A percentile compares a stretch with the other conserved stretches of the same genome.
These are phyloP conservation scores for Pseudozyma pruni DNA, from an alignment of 1,284 basidiomycete species.

Conservation along the genomic window DNA sequence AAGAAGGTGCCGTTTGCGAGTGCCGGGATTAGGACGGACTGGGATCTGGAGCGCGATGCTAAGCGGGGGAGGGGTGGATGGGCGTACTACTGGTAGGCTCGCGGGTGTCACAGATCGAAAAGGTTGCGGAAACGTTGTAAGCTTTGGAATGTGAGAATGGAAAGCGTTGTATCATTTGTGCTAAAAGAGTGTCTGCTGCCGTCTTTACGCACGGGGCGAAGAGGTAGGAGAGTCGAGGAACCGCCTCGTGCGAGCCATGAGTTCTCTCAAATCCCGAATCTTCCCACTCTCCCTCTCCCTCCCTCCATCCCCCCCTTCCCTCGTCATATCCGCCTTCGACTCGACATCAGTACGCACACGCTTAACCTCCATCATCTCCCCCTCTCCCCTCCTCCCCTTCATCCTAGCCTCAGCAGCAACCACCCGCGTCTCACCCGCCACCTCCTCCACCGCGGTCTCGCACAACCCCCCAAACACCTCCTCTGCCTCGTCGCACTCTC, in stretches of 20 bases:
- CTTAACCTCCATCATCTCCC: too few relatives aligned
- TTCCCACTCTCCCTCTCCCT: conserved; percentile 2
- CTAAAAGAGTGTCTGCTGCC: not conserved
- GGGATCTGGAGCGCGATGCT: conserved; percentile 47
- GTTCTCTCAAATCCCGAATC: conserved; percentile 16
- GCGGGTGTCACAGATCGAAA: not conserved
- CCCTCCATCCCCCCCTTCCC: not conserved
- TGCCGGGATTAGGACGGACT: conserved; percentile 54
- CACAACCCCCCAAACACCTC: conserved; percentile 13
- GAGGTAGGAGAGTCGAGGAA: conserved; percentile 24
- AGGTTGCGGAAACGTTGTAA: not conserved
- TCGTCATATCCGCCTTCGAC: not conserved
- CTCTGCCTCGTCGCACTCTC: conserved; percentile 3
- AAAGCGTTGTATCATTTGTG: not conserved
- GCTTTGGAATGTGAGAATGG: not conserved
- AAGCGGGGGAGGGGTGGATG: conserved; percentile 43
- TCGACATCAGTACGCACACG: not conserved
- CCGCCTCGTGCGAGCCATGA: conserved; percentile 26
- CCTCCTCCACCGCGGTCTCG: conserved; percentile 22
- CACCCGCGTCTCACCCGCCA: conserved; percentile 19
- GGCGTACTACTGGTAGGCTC: conserved; percentile 40
- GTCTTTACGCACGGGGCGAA: not conserved
- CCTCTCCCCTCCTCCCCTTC: not conserved
- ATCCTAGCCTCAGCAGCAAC: conserved; percentile 13
- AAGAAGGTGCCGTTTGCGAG: conserved; percentile 55